Evolutionary conservation across 169 alveolate species (phyloP).

Genomic region (Plasmodium gonderi): DNA sequence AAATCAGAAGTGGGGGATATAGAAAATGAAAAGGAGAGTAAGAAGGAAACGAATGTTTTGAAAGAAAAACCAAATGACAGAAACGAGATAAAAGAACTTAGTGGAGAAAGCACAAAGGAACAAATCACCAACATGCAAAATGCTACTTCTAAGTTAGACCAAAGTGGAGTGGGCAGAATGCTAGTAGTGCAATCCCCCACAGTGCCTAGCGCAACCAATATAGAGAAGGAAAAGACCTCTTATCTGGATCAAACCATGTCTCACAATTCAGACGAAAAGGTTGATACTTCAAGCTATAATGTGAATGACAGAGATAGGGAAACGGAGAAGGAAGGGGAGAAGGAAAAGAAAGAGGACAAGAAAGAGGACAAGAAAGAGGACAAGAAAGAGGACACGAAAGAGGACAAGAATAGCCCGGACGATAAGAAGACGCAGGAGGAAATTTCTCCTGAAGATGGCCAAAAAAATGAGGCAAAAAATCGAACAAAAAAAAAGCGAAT

Average conservation of each 20-base stretch:
- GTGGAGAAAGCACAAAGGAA: not conserved
- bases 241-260: not conserved
- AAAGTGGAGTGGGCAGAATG: no score
- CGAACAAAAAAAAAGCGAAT: not conserved
- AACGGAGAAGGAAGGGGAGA: not conserved
- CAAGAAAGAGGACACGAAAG: no score
- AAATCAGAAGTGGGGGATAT: not conserved
- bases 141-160: not conserved
- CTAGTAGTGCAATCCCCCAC: no score
- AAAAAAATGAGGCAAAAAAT: not conserved
- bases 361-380: no score
- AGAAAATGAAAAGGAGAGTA: not conserved
- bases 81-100: not conserved
- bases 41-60: not conserved
- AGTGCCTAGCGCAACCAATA: no score
- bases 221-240: not conserved
- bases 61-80: not conserved
- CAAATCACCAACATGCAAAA: not conserved
- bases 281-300: not conserved
- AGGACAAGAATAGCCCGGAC: no score
- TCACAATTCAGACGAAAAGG: not conserved
- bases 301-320: not conserved
- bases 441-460: no score
- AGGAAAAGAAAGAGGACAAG: not conserved
- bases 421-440: no score